A percentile compares a stretch with the other conserved stretches of the same genome.
These are phyloP conservation scores for Aspergillus fumigatiaffinis DNA, from an alignment of 2,329 filamentous ascomycete genomes.

Conservation along the genomic window DNA sequence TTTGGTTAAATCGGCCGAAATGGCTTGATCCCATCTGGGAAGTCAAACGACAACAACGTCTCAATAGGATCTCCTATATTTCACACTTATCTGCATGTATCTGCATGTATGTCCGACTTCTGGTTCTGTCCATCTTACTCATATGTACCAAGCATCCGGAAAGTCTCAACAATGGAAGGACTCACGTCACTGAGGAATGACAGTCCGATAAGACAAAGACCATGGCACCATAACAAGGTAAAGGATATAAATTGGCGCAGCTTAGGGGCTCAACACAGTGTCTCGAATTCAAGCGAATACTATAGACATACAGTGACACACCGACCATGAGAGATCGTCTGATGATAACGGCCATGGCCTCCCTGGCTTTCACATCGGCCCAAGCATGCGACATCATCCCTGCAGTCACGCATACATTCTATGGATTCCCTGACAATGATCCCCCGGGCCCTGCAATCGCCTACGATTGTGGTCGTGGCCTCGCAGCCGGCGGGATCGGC, in stretches of 20 bases:
- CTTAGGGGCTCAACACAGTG: background rate
- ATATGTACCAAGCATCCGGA: background rate
- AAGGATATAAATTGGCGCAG: background rate
- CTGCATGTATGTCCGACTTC: background rate
- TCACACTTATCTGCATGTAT: background rate
- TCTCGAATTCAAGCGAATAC: background rate
- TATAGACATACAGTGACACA: too few species aligned
- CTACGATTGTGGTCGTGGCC: slow-evolving; percentile 34
- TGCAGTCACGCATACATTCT: slow-evolving; percentile 38
- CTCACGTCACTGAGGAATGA: background rate
- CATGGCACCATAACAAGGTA: background rate
- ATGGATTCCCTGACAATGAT: slow-evolving; percentile 40
- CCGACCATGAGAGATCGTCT: background rate
- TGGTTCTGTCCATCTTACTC: background rate
- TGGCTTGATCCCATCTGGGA: background rate
- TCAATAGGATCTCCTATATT: background rate
- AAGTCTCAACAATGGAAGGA: background rate
- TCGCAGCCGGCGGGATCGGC: slow-evolving; percentile 40
- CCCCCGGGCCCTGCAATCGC: slow-evolving; percentile 35
- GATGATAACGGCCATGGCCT: background rate
- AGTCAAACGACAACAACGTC: background rate
- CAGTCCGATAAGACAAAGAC: background rate
- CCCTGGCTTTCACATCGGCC: background rate
- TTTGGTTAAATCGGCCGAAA: background rate
- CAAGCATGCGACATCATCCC: slow-evolving; percentile 1